These are phyloP conservation scores for Camelina neglecta DNA, from an alignment of 345 rosid species.

Conservation along the genomic window DNA sequence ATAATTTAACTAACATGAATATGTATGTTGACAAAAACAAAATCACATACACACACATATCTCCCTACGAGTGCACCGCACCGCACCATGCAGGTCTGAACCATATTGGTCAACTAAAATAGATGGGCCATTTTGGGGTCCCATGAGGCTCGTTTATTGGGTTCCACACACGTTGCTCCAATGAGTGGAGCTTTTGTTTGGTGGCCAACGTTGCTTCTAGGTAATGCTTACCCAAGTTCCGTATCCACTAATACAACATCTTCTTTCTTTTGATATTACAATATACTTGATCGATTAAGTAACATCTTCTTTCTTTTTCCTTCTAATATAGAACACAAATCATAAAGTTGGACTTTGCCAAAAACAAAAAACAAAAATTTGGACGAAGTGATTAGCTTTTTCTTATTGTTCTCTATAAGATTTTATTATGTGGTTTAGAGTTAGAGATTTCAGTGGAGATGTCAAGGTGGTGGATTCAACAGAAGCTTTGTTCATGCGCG, in stretches of 20 bases:
- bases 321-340: not conserved
- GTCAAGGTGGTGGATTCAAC: not conserved
- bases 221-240: slow-evolving; percentile 33
- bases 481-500: not conserved
- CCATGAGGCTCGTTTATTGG: slow-evolving; percentile 31
- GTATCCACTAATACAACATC: slow-evolving; percentile 24
- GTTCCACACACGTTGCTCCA: slow-evolving; percentile 36
- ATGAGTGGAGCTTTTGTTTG: slow-evolving; percentile 36
- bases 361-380: not conserved
- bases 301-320: not conserved
- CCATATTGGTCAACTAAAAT: slow-evolving; percentile 18
- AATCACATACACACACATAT: no score
- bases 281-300: not conserved
- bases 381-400: not conserved
- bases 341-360: not conserved
- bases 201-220: slow-evolving; percentile 44
- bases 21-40: not conserved
- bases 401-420: not conserved
- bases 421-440: not conserved
- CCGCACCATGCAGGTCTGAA: not conserved
- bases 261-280: slow-evolving; percentile 2
- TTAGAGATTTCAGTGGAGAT: not conserved
- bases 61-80: not conserved
- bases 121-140: slow-evolving; percentile 29
- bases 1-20: not conserved